phyloP scores from a whole-genome alignment of 257 asterid genomes.

The Penstemon barbatus region DNA sequence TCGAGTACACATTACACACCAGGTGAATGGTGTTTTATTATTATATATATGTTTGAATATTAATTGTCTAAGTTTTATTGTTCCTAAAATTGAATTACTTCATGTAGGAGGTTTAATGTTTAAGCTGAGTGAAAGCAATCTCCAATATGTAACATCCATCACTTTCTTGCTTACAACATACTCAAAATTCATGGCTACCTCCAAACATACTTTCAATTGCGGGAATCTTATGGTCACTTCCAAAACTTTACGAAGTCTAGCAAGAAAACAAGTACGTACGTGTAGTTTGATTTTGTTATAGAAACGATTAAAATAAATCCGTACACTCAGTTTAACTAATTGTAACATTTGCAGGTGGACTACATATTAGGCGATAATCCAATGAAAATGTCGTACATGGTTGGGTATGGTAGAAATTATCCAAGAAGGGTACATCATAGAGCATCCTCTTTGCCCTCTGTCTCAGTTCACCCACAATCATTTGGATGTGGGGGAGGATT shows the following conservation, averaged over 20 bases:
- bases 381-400: slow-evolving; percentile 84
- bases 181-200: slow-evolving; percentile 76
- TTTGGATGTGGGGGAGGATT: slow-evolving; percentile 70
- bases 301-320: neutral
- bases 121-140: slow-evolving; percentile 63
- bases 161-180: slow-evolving; percentile 75
- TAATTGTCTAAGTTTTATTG: neutral
- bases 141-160: slow-evolving; percentile 78
- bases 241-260: slow-evolving; percentile 43
- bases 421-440: slow-evolving; percentile 80
- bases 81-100: neutral
- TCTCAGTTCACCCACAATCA: slow-evolving; percentile 43
- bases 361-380: slow-evolving; percentile 84
- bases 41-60: neutral
- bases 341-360: slow-evolving; percentile 51
- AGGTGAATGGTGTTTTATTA: slow-evolving; percentile 30
- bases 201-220: slow-evolving; percentile 54
- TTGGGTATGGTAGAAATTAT: slow-evolving; percentile 64
- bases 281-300: neutral
- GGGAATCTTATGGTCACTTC: slow-evolving; percentile 48
- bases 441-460: slow-evolving; percentile 75
- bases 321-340: neutral
- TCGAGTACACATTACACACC: slow-evolving; percentile 69
- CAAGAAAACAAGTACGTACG: slow-evolving; percentile 64
- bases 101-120: slow-evolving; percentile 72